Percentiles rank a stretch among this genome's conserved stretches.
These are phyloP conservation scores for Boletus pseudo-olivaceus DNA, from an alignment of 768 basidiomycete species.

Conservation along the genomic window DNA sequence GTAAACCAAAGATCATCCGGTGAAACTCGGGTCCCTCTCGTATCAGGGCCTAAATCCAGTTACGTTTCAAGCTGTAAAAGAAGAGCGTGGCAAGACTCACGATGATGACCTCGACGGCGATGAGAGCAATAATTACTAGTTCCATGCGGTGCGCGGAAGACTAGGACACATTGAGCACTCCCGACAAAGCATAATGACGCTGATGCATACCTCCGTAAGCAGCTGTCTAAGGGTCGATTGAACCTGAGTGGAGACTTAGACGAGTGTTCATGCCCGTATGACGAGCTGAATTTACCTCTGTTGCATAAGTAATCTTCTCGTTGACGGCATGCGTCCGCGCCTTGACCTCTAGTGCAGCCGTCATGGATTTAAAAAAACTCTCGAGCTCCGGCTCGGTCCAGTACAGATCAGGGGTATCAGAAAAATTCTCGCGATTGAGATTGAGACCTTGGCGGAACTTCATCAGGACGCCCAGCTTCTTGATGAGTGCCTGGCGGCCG, in stretches of 20 bases:
- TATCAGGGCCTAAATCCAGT: slow-evolving; percentile 54
- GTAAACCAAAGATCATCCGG: slow-evolving; percentile 40
- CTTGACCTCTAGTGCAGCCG: slow-evolving; percentile 82
- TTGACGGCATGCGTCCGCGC: slow-evolving; percentile 78
- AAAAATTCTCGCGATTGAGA: slow-evolving; percentile 84
- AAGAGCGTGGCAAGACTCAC: slow-evolving; percentile 41
- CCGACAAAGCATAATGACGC: background rate
- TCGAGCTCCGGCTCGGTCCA: slow-evolving; percentile 94
- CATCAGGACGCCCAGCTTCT: slow-evolving; percentile 89
- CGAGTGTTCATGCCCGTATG: background rate
- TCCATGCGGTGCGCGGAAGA: slow-evolving; percentile 92
- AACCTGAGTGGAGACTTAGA: slow-evolving; percentile 39
- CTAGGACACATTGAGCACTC: slow-evolving; percentile 36
- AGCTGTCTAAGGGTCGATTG: slow-evolving; percentile 89
- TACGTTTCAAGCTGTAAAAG: background rate
- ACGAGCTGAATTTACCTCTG: slow-evolving; percentile 45
- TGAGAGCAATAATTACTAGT: slow-evolving; percentile 89
- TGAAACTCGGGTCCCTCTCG: slow-evolving; percentile 77
- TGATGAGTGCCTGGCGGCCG: slow-evolving; percentile 77
- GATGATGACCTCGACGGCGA: slow-evolving; percentile 92
- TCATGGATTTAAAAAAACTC: slow-evolving; percentile 82
- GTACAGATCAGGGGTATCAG: slow-evolving; percentile 88
- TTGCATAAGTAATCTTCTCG: slow-evolving; percentile 89
- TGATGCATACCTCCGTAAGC: slow-evolving; percentile 62
- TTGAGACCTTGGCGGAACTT: slow-evolving; percentile 91